A percentile compares a stretch with the other conserved stretches of the same genome.
These are phyloP conservation scores for Ottelia alismoides DNA, from an alignment of 106 monocot species.

Conservation along the genomic window DNA sequence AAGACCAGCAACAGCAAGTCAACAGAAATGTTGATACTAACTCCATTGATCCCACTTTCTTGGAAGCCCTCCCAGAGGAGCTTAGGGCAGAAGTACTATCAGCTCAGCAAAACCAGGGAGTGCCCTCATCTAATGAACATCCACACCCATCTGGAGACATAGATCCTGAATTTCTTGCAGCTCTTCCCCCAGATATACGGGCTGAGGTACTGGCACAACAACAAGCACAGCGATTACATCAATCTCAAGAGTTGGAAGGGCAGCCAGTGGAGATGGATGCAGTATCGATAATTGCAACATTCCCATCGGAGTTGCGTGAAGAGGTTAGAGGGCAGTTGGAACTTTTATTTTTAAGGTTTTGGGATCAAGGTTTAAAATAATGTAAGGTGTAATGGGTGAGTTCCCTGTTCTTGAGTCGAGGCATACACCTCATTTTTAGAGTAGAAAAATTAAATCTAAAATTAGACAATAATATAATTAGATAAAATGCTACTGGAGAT, in stretches of 20 bases:
- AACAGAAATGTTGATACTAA: conserved; percentile 37
- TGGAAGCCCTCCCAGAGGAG: conserved; percentile 97
- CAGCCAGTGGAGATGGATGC: conserved; percentile 99
- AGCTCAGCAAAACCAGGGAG: conserved; percentile 75
- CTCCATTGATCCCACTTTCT: conserved; percentile 91
- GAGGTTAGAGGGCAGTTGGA: conserved; percentile 33
- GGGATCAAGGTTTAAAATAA: no score
- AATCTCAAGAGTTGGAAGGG: conserved; percentile 90
- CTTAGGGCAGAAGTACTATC: conserved; percentile 93
- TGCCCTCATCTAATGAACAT: conserved; percentile 61
- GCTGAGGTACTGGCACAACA: conserved; percentile 94
- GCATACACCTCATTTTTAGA: no score
- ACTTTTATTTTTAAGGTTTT: neutral
- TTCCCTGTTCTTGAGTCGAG: no score
- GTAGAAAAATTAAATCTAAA: no score
- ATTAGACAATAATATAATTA: no score
- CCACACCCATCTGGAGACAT: conserved; percentile 68
- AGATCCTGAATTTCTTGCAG: conserved; percentile 99
- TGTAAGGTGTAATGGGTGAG: no score
- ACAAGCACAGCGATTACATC: conserved; percentile 71
- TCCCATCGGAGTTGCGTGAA: conserved; percentile 96
- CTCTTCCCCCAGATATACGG: conserved; percentile 95
- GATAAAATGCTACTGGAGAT: no score
- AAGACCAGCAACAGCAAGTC: conserved; percentile 34
- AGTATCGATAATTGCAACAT: conserved; percentile 98